Evolutionary conservation across 2,329 filamentous ascomycete species (phyloP), one percentile per base, ranked within the genome.

Genomic region (Aureobasidium melanogenum): DNA sequence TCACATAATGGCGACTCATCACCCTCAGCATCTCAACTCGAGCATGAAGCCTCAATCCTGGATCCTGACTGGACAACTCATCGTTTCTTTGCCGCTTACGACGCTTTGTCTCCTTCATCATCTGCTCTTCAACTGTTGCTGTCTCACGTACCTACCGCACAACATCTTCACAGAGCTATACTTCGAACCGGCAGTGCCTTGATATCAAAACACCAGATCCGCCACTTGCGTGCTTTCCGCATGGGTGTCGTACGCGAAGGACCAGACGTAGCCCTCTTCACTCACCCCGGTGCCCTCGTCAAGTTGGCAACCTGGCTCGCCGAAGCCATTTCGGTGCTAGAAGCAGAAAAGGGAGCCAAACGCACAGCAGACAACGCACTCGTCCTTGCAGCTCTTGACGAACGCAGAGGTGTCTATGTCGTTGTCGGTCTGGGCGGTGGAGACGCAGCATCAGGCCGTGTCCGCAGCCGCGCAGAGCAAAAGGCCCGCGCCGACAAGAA

Each of bases 191-290:
- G 94, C 39, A 96, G 91, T 0, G 88, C 89, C 0, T 81, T 99
- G 30, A 88, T 99, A 63, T 89, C 91, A 66, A 99, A 99, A 76
- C 88, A 89, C 62, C 92, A 97, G 69, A 96, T 99, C 71, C 89
- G 91, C 39, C 91, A 97, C 72, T 80, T 99, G 17, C 86, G 91
- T 51, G 89, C 93, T 0, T 99, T 97, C 73, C 89, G 94, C 54
- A 91, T 99, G 82, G 95, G 89, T 36, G 88, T 97, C 4, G 91
- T 99, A 67, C 96, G 95, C 71, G 94, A 97, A 69, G 91, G 93
- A 0, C 91, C 92, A 0, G 94, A 97, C 68, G 88, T 96, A 0
- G 77, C 83, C n/a, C 82, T 97, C 12, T 99, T 99, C 75, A 91
- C 88, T 0, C 93, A 97, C 69, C 92, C 94, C 0, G 90, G 92